phyloP scores from a whole-genome alignment of 2,329 filamentous ascomycete genomes.

The Botryotinia globosa region DNA sequence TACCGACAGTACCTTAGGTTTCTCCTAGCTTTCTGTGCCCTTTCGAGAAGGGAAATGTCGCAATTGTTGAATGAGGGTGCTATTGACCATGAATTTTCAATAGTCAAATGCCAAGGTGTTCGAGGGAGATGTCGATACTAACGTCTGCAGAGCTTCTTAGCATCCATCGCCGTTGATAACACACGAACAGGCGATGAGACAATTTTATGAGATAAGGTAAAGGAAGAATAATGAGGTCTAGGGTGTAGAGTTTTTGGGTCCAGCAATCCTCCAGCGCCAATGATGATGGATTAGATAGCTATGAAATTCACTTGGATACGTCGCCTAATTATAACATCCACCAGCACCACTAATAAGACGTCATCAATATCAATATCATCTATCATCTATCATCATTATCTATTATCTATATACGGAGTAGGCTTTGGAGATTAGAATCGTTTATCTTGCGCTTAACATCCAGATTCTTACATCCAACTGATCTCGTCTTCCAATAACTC shows the following conservation, averaged over 20 bases:
- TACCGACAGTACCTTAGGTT: not conserved
- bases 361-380: not conserved
- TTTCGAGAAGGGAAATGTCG: not conserved
- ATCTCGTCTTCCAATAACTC: too few species aligned
- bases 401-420: too few species aligned
- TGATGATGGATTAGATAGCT: not conserved
- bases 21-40: not conserved
- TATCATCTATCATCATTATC: not conserved
- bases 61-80: not conserved
- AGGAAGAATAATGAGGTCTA: not conserved
- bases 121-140: not conserved
- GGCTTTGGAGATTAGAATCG: not conserved
- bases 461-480: not conserved
- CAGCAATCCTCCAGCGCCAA: not conserved
- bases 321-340: not conserved
- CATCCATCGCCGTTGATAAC: not conserved
- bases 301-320: not conserved
- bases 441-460: not conserved
- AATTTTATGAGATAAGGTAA: not conserved
- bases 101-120: constrained; percentile 10
- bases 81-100: not conserved
- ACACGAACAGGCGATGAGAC: not conserved
- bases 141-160: not conserved
- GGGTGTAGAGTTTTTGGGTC: not conserved
- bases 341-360: not conserved